phyloP scores from a whole-genome alignment of 768 basidiomycete species.

The Tylopilus vinaceipallidus region DNA sequence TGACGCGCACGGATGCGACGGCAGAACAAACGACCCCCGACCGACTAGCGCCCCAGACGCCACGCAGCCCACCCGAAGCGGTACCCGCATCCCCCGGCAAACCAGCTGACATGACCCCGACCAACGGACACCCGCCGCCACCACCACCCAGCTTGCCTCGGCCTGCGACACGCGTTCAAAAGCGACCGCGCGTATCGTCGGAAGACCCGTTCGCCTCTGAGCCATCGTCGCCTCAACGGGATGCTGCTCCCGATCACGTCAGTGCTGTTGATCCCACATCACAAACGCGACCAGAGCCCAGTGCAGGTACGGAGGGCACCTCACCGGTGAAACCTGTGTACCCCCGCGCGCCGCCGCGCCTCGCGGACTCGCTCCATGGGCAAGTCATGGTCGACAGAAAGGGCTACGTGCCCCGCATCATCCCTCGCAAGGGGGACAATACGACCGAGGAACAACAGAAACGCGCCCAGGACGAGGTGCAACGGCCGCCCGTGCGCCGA shows the following conservation, averaged over 20 bases:
- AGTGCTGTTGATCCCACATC: background rate
- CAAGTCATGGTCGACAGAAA: constrained; percentile 20
- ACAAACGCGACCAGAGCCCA: background rate
- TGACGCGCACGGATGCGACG: background rate
- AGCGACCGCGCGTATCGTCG: constrained; percentile 7
- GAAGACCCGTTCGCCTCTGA: constrained; percentile 18
- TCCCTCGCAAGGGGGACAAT: background rate
- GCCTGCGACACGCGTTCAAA: constrained; percentile 4
- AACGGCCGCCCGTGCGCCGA: constrained; percentile 20
- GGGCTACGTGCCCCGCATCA: constrained; percentile 11
- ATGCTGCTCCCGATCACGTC: background rate
- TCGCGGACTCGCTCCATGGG: constrained; percentile 17
- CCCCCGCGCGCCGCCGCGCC: constrained; percentile 21
- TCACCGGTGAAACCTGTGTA: background rate
- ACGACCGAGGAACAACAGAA: background rate
- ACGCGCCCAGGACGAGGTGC: background rate
- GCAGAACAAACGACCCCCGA: background rate
- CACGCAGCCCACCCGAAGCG: background rate
- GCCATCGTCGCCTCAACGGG: constrained; percentile 10
- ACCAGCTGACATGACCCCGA: background rate
- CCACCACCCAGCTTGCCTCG: background rate
- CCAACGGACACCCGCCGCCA: background rate
- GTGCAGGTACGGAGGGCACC: background rate
- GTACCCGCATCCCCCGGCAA: background rate
- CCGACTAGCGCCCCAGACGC: background rate